phyloP scores from a whole-genome alignment of 805 yeast species.

The Candida corydali region DNA sequence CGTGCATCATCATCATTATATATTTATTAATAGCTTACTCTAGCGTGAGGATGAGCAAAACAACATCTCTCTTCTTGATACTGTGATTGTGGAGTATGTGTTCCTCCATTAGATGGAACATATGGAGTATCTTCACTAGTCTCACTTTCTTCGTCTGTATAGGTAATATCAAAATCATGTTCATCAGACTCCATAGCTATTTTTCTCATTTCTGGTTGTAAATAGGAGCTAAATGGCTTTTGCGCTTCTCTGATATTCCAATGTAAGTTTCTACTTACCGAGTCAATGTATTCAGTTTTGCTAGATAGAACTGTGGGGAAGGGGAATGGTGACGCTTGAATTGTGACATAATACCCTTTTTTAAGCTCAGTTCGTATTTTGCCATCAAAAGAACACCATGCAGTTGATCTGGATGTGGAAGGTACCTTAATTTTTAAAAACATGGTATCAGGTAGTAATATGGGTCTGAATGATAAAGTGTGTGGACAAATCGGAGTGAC shows the following conservation, averaged over 20 bases:
- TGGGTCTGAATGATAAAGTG: slow-evolving; percentile 88
- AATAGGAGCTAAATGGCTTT: slow-evolving; percentile 52
- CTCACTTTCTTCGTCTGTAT: slow-evolving; percentile 14
- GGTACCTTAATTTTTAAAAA: slow-evolving; percentile 79
- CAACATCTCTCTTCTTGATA: slow-evolving; percentile 36
- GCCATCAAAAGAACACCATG: slow-evolving; percentile 98
- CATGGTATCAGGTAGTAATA: slow-evolving; percentile 92
- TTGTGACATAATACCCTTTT: slow-evolving; percentile 80
- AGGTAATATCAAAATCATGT: slow-evolving; percentile 31
- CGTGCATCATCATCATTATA: background rate
- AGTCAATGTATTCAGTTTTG: slow-evolving; percentile 73
- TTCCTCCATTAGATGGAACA: slow-evolving; percentile 29
- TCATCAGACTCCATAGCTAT: slow-evolving; percentile 1
- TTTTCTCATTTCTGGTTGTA: slow-evolving; percentile 8
- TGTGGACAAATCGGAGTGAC: slow-evolving; percentile 97
- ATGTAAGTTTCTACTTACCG: slow-evolving; percentile 79
- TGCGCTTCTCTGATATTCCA: slow-evolving; percentile 94
- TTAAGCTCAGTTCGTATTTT: slow-evolving; percentile 75
- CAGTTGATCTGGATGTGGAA: slow-evolving; percentile 71
- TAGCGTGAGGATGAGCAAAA: slow-evolving; percentile 43
- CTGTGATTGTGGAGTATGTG: slow-evolving; percentile 28
- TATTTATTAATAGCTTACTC: slow-evolving; percentile 13
- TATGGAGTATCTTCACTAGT: slow-evolving; percentile 20
- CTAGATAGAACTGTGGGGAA: slow-evolving; percentile 87
- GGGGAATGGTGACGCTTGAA: slow-evolving; percentile 84